Evolutionary conservation across 345 rosid genomes (phyloP).

Genomic region (Punica granatum): DNA sequence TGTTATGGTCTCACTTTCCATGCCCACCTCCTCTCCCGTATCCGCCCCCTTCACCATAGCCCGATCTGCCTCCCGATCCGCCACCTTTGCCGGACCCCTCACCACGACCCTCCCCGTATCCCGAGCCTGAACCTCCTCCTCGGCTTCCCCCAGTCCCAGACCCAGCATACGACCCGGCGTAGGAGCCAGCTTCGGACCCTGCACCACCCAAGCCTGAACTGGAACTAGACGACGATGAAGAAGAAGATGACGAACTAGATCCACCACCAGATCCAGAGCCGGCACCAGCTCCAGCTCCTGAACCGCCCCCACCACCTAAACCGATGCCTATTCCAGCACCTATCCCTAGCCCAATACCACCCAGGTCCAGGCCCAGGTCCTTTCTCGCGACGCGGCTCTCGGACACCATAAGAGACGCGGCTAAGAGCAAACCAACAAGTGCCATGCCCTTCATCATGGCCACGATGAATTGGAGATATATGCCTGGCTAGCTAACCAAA

Average conservation of each 20-base stretch:
- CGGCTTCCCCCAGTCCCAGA: slow-evolving; percentile 11
- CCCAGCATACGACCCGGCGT: slow-evolving; percentile 15
- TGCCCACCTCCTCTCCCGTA: slow-evolving; percentile 6
- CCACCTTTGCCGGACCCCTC: not conserved
- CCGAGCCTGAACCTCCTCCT: not conserved
- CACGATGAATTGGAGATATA: not conserved
- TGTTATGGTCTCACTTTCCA: not conserved
- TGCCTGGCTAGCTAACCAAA: too few species aligned
- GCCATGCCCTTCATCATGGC: slow-evolving; percentile 7
- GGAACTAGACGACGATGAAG: slow-evolving; percentile 1
- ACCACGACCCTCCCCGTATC: slow-evolving; percentile 4
- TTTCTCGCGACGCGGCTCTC: slow-evolving; percentile 62
- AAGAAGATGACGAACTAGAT: too few species aligned
- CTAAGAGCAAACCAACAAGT: slow-evolving; percentile 24
- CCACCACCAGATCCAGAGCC: slow-evolving; percentile 12
- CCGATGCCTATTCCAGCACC: slow-evolving; percentile 64
- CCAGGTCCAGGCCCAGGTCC: slow-evolving; percentile 70
- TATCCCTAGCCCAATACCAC: slow-evolving; percentile 62
- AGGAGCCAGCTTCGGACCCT: slow-evolving; percentile 19
- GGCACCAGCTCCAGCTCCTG: slow-evolving; percentile 10
- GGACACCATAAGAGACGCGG: slow-evolving; percentile 20
- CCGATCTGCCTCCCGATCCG: not conserved
- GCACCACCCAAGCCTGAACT: slow-evolving; percentile 9
- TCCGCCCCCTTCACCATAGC: slow-evolving; percentile 4
- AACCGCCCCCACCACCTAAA: slow-evolving; percentile 44